phyloP scores from a whole-genome alignment of 805 yeast species.

The Candida suzukii region DNA sequence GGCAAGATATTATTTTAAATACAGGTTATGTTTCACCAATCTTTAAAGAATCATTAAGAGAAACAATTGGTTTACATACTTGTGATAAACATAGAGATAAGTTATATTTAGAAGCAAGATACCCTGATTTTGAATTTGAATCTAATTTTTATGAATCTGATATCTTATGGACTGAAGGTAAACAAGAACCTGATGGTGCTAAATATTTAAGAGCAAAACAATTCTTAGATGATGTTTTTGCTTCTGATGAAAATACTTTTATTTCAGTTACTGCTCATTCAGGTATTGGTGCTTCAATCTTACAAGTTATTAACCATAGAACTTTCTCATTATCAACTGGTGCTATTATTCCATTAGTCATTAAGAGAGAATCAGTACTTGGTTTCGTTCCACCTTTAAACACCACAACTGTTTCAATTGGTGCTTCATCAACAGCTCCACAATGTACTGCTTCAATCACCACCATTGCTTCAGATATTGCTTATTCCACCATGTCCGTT shows the following conservation, averaged over 20 bases:
- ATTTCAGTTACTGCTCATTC: slow-evolving; percentile 43
- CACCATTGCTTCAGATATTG: slow-evolving; percentile 2
- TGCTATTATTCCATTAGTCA: slow-evolving; percentile 49
- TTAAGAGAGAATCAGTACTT: slow-evolving; percentile 25
- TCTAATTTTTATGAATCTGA: slow-evolving; percentile 41
- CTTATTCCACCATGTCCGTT: background rate
- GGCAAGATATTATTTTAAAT: slow-evolving; percentile 29
- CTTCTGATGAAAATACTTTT: slow-evolving; percentile 16
- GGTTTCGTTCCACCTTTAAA: slow-evolving; percentile 5
- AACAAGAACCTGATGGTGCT: slow-evolving; percentile 13
- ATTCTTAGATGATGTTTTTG: slow-evolving; percentile 10
- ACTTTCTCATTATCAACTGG: slow-evolving; percentile 45
- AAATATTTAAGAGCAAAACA: slow-evolving; percentile 4
- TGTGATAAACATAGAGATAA: slow-evolving; percentile 39
- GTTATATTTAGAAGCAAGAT: slow-evolving; percentile 31
- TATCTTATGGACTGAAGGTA: slow-evolving; percentile 28
- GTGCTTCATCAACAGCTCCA: slow-evolving; percentile 4
- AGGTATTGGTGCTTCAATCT: slow-evolving; percentile 42
- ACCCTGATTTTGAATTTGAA: slow-evolving; percentile 37
- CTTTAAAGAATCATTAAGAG: slow-evolving; percentile 40
- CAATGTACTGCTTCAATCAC: slow-evolving; percentile 2
- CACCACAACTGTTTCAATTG: slow-evolving; percentile 3
- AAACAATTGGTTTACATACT: slow-evolving; percentile 42
- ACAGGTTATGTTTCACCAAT: slow-evolving; percentile 23
- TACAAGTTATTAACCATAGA: slow-evolving; percentile 40